Conservation (phyloP, 2,329 filamentous ascomycete species). For the Aspergillus calidoustus region DNA sequence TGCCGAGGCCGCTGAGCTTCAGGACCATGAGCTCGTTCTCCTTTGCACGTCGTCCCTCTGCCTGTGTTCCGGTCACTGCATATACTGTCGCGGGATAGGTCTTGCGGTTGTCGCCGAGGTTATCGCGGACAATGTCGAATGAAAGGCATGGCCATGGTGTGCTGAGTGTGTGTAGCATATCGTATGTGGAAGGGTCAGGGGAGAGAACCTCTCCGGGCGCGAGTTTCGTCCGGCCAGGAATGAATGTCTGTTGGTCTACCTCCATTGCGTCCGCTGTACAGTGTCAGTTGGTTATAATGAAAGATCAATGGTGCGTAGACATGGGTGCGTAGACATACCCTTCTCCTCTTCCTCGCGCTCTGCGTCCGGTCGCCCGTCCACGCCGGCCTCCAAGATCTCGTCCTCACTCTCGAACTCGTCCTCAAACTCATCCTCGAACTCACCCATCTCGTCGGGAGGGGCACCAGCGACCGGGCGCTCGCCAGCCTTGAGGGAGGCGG, state of each 20-base stretch:
- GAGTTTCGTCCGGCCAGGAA: slow-evolving; percentile 90
- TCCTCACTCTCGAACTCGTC: slow-evolving; percentile 95
- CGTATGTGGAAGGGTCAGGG: slow-evolving; percentile 91
- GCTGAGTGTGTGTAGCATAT: slow-evolving; percentile 94
- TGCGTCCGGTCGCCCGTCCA: slow-evolving; percentile 88
- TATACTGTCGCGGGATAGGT: slow-evolving; percentile 97
- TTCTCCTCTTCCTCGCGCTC: slow-evolving; percentile 88
- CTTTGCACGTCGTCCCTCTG: slow-evolving; percentile 71
- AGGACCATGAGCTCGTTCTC: slow-evolving; percentile 96
- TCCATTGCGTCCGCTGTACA: slow-evolving; percentile 74
- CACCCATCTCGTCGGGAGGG: slow-evolving; percentile 60
- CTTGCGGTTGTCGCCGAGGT: slow-evolving; percentile 84
- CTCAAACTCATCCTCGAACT: slow-evolving; percentile 81
- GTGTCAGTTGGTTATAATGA: slow-evolving; percentile 21
- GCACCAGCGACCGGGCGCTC: slow-evolving; percentile 59
- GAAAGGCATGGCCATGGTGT: slow-evolving; percentile 97
- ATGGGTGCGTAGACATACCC: slow-evolving; percentile 52
- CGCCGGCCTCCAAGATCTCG: slow-evolving; percentile 91
- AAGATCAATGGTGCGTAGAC: slow-evolving; percentile 26
- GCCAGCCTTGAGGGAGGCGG: slow-evolving; percentile 65
- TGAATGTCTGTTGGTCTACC: slow-evolving; percentile 73
- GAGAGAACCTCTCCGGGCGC: slow-evolving; percentile 88
- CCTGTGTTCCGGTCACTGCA: slow-evolving; percentile 92
- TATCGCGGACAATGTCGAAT: slow-evolving; percentile 87
- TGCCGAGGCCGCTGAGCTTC: slow-evolving; percentile 90